Evolutionary conservation across 208 protist species (phyloP).

Genomic region (Crithidia mellificae): DNA sequence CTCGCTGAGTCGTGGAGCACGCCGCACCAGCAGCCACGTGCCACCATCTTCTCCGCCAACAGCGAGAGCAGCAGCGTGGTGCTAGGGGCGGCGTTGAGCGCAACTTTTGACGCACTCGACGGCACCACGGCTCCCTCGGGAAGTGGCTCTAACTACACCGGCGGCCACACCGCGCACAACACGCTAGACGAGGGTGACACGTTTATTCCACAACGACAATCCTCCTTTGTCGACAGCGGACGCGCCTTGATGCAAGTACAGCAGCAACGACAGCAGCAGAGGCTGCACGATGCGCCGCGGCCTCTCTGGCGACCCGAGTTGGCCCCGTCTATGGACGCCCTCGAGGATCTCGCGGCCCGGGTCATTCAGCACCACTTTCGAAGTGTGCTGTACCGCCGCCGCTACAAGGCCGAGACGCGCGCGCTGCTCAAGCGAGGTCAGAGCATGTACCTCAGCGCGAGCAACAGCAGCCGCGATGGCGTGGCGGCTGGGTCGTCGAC

Average conservation of each 20-base stretch:
- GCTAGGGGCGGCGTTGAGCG: background rate
- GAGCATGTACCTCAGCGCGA: slow-evolving; percentile 10
- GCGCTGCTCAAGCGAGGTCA: slow-evolving; percentile 25
- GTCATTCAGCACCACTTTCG: slow-evolving; percentile 73
- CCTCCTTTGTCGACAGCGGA: background rate
- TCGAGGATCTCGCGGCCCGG: slow-evolving; percentile 57
- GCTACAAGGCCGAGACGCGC: slow-evolving; percentile 33
- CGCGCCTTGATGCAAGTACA: no score
- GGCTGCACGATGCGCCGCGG: background rate
- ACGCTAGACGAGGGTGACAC: background rate
- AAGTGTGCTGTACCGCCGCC: slow-evolving; percentile 32
- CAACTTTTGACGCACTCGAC: background rate
- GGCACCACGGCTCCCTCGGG: background rate
- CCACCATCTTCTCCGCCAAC: slow-evolving; percentile 7
- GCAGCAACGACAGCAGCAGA: background rate
- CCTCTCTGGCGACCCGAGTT: slow-evolving; percentile 24
- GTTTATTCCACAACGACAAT: slow-evolving; percentile 2
- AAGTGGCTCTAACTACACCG: background rate
- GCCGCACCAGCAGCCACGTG: background rate
- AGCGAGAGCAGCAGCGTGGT: slow-evolving; percentile 17
- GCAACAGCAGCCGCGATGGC: slow-evolving; percentile 14
- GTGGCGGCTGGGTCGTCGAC: background rate
- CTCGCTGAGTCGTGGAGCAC: slow-evolving; percentile 4
- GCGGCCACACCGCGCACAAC: background rate
- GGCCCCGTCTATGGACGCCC: slow-evolving; percentile 11